Evolutionary conservation across 352 stramenopile genomes (phyloP).

Genomic region (Globisporangium uncinulatum): DNA sequence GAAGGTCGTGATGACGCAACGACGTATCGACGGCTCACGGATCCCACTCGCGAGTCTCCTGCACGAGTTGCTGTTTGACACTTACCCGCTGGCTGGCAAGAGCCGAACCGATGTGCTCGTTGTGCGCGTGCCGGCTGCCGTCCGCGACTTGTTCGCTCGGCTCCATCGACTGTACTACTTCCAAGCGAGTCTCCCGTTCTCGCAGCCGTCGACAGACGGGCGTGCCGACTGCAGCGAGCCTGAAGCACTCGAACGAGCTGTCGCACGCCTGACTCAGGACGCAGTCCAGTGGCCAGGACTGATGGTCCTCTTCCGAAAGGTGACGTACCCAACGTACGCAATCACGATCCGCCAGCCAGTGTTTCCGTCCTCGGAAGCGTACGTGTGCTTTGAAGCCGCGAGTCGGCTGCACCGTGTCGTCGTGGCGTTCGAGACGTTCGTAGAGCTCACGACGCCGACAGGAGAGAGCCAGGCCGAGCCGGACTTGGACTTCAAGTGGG

Average conservation of each 20-base stretch:
- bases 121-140: slow-evolving; percentile 33
- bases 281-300: slow-evolving; percentile 67
- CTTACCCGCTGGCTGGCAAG: slow-evolving; percentile 30
- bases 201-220: background rate
- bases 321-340: slow-evolving; percentile 50
- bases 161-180: slow-evolving; percentile 80
- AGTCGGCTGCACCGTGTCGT: slow-evolving; percentile 48
- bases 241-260: slow-evolving; percentile 21
- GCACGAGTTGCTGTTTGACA: slow-evolving; percentile 50
- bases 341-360: slow-evolving; percentile 21
- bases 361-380: slow-evolving; percentile 47
- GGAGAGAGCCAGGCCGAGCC: slow-evolving; percentile 13
- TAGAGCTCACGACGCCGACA: slow-evolving; percentile 25
- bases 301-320: slow-evolving; percentile 69
- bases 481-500: slow-evolving; percentile 50
- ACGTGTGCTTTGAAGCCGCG: slow-evolving; percentile 65
- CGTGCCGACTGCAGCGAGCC: slow-evolving; percentile 7
- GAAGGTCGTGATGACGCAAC: slow-evolving; percentile 48
- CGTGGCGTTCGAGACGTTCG: slow-evolving; percentile 34
- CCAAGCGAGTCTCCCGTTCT: slow-evolving; percentile 27
- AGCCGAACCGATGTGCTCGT: slow-evolving; percentile 37
- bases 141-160: slow-evolving; percentile 45
- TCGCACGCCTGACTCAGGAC: slow-evolving; percentile 29
- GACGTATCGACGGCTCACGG: slow-evolving; percentile 62
- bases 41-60: slow-evolving; percentile 57